phyloP scores from a whole-genome alignment of 768 basidiomycete species.

The Naganishia friedmannii region DNA sequence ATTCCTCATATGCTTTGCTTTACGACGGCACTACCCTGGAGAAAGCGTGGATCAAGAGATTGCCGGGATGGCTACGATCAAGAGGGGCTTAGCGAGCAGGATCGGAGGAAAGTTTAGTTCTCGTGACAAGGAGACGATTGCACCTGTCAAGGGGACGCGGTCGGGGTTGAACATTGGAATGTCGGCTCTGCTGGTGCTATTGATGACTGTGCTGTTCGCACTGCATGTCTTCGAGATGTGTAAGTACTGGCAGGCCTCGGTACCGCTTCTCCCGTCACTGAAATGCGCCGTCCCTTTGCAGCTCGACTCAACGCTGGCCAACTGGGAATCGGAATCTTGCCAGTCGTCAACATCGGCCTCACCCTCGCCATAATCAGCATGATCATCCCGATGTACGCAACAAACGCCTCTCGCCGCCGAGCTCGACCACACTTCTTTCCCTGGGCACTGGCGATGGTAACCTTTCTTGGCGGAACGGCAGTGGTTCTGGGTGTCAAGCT shows the following conservation, averaged over 20 bases:
- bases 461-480: slow-evolving; percentile 12
- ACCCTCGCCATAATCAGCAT: slow-evolving; percentile 11
- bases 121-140: not conserved
- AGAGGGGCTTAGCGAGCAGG: not conserved
- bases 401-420: slow-evolving; percentile 16
- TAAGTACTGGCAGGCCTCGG: not conserved
- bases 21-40: slow-evolving; percentile 21
- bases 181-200: slow-evolving; percentile 6
- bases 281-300: not conserved
- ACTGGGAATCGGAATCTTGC: slow-evolving; percentile 28
- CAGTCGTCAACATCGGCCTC: slow-evolving; percentile 15
- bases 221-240: slow-evolving; percentile 27
- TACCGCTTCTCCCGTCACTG: not conserved
- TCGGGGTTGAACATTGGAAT: slow-evolving; percentile 18
- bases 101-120: not conserved
- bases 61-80: slow-evolving; percentile 10
- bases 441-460: slow-evolving; percentile 9
- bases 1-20: slow-evolving; percentile 27
- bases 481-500: slow-evolving; percentile 25
- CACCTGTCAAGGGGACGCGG: slow-evolving; percentile 5
- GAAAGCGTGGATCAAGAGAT: not conserved
- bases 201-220: slow-evolving; percentile 19
- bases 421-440: slow-evolving; percentile 27
- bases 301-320: slow-evolving; percentile 8
- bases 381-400: slow-evolving; percentile 26